Evolutionary conservation across 495 filamentous ascomycete species (phyloP), one percentile per base, ranked within the genome.

Genomic region (Haplographium delicatum): DNA sequence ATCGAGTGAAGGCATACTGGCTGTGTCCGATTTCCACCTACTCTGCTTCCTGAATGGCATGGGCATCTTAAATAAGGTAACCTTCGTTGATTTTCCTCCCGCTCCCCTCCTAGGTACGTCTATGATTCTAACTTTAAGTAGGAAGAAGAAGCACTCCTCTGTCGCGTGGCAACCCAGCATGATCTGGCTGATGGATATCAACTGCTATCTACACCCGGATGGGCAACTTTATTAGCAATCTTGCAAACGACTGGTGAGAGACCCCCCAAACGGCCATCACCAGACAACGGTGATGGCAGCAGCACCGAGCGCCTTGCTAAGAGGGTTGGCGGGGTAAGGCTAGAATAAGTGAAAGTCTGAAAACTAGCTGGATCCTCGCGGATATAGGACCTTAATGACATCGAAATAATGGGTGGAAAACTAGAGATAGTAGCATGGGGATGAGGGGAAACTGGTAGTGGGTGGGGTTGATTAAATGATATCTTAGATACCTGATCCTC

Each of bases 181-280:
- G 87, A 91, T 63, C 74, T 86, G 33, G 75, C 81, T 16, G 84
- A 94, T 39, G 84, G 84, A 38, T 79, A 87, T 61, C 81, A 91
- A 61, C 78, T 98, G 44, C 75, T 90, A 62, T 82, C 86, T 53
- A 91, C 84, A 47, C 75, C 81, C 47, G 91, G 91, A 58, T 98
- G 93, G 91, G 85, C 89, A 56, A 97, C 90, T 35, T 77, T 98
- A 65, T 75, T 91, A 66, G 83, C 86, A 63, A 96, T 97, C 67
- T 74, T 97, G 69, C 81, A 88, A 80, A 84, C 89, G 77, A 91
- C 86, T 78, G 88, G 90, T 95, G 90, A 95, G 90, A 86, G 84
- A 76, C 75, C 83, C 83, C 82, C 84, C 65, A 93, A 89, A 74
- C 88, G 89, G 71, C 76, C 76, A 70, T 79, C 73, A 67, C 68